A percentile compares a stretch with the other conserved stretches of the same genome.
Evolutionary conservation across 2,329 filamentous ascomycete species (phyloP).

Genomic region (Alternaria alternata): DNA sequence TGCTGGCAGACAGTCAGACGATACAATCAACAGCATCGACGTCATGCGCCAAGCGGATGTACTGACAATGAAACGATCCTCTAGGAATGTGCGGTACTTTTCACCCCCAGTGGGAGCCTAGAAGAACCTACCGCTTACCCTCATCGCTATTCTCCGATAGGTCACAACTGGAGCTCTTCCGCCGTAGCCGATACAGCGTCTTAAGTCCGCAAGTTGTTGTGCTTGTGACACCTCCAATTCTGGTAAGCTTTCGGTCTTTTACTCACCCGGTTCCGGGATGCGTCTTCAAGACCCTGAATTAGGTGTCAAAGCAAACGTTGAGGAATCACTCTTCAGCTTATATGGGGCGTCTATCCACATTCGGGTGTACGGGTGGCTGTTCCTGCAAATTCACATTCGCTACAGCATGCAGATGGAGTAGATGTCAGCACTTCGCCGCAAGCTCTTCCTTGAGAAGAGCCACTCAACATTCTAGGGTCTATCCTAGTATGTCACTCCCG

Average conservation of each 20-base stretch:
- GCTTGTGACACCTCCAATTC: slow-evolving; percentile 20
- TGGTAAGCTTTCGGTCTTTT: slow-evolving; percentile 22
- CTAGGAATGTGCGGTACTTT: slow-evolving; percentile 7
- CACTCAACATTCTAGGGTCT: slow-evolving; percentile 8
- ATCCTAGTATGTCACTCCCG: neutral
- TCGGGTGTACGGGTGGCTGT: slow-evolving; percentile 13
- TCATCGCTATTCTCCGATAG: slow-evolving; percentile 15
- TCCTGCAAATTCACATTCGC: slow-evolving; percentile 7
- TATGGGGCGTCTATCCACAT: neutral
- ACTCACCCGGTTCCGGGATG: slow-evolving; percentile 21
- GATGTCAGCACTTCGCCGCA: slow-evolving; percentile 7
- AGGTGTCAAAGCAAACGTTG: slow-evolving; percentile 2
- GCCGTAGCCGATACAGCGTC: slow-evolving; percentile 13
- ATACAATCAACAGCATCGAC: neutral
- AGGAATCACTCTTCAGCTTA: neutral
- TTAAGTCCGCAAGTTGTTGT: slow-evolving; percentile 13
- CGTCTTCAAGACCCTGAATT: neutral
- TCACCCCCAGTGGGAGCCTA: neutral
- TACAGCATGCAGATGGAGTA: slow-evolving; percentile 1
- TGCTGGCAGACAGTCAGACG: slow-evolving; percentile 3
- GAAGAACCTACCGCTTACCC: slow-evolving; percentile 7
- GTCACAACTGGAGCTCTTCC: slow-evolving; percentile 6
- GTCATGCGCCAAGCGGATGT: neutral
- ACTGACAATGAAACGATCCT: neutral
- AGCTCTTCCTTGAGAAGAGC: slow-evolving; percentile 13